Evolutionary conservation across 768 basidiomycete species (phyloP).

Genomic region (Cystofilobasidium bisporidii): DNA sequence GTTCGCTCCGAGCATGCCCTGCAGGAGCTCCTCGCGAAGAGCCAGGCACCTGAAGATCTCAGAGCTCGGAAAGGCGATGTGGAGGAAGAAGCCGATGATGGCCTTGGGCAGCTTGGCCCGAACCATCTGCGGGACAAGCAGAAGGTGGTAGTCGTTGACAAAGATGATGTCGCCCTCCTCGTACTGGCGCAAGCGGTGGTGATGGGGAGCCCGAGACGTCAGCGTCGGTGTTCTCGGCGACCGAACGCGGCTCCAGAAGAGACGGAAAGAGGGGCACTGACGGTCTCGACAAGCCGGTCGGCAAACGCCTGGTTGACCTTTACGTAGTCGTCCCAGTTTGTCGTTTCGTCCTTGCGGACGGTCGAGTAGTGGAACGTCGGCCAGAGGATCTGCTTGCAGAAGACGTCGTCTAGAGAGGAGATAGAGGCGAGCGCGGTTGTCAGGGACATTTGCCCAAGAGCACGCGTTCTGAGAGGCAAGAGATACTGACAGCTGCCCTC

Average conservation of each 20-base stretch:
- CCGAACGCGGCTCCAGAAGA: no score
- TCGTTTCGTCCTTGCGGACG: slow-evolving; percentile 54
- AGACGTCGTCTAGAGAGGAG: slow-evolving; percentile 23
- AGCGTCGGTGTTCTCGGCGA: no score
- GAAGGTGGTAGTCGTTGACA: slow-evolving; percentile 28
- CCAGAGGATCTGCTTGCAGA: slow-evolving; percentile 56
- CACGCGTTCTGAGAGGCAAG: neutral
- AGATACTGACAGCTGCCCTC: slow-evolving; percentile 59
- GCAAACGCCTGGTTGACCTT: slow-evolving; percentile 28
- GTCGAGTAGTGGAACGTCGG: slow-evolving; percentile 77
- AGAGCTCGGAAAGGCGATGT: slow-evolving; percentile 26
- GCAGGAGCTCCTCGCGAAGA: slow-evolving; percentile 45
- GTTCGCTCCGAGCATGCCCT: slow-evolving; percentile 27
- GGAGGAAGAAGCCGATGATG: slow-evolving; percentile 29
- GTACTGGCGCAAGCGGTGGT: no score
- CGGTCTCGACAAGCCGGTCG: slow-evolving; percentile 24
- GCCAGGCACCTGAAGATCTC: slow-evolving; percentile 28
- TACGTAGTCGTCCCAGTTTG: slow-evolving; percentile 40
- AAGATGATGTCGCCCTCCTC: slow-evolving; percentile 27
- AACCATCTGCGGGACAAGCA: slow-evolving; percentile 41
- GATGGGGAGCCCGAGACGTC: no score
- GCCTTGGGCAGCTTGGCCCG: slow-evolving; percentile 36
- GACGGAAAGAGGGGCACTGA: neutral
- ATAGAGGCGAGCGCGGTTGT: neutral
- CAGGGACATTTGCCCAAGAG: neutral